phyloP scores from a whole-genome alignment of 1,284 basidiomycete genomes.

The Ceratobasidium papillatum region DNA sequence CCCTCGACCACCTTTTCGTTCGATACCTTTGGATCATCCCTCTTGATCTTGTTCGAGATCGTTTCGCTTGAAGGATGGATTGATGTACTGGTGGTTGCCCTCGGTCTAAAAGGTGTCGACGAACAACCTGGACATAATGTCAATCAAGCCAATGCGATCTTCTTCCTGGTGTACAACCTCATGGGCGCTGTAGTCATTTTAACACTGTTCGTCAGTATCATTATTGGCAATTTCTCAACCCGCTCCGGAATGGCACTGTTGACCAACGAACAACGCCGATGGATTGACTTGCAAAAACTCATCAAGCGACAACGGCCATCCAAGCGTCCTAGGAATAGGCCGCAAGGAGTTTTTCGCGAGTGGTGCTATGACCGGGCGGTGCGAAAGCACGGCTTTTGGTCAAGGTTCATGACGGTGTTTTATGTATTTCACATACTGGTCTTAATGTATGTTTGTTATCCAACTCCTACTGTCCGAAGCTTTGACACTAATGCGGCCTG shows the following conservation, averaged over 20 bases:
- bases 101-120: constrained; percentile 77
- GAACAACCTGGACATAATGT: constrained; percentile 77
- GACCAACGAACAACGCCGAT: constrained; percentile 91
- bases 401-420: constrained; percentile 79
- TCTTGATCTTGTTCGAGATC: constrained; percentile 96
- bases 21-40: constrained; percentile 84
- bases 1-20: constrained; percentile 90
- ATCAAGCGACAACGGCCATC: constrained; percentile 90
- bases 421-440: constrained; percentile 87
- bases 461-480: not conserved
- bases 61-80: constrained; percentile 97
- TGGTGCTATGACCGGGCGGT: constrained; percentile 96
- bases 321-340: constrained; percentile 74
- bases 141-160: constrained; percentile 85
- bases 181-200: constrained; percentile 91
- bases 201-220: constrained; percentile 91
- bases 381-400: constrained; percentile 95
- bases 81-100: constrained; percentile 86
- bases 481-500: not conserved
- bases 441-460: constrained; percentile 67
- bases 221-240: constrained; percentile 92
- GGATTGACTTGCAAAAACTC: constrained; percentile 92
- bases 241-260: constrained; percentile 85
- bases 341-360: constrained; percentile 64
- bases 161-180: constrained; percentile 93